Conservation (phyloP, 352 stramenopile genomes). For the Thalassiosira ordinaria region DNA sequence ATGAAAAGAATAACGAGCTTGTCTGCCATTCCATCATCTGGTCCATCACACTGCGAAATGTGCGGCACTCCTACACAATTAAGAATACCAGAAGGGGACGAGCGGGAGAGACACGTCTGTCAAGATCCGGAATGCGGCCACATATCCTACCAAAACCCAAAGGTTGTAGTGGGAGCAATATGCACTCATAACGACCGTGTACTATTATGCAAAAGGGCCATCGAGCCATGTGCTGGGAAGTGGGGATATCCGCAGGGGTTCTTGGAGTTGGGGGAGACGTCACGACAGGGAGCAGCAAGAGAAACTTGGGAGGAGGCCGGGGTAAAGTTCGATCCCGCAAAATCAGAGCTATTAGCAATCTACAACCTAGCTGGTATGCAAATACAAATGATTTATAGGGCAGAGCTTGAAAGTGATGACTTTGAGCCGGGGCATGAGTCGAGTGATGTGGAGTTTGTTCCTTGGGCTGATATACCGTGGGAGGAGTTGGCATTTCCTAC, state of each 20-base stretch:
- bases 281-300: slow-evolving; percentile 47
- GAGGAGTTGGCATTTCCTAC: slow-evolving; percentile 58
- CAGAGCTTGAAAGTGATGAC: slow-evolving; percentile 38
- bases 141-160: slow-evolving; percentile 58
- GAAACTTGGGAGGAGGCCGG: slow-evolving; percentile 59
- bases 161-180: slow-evolving; percentile 53
- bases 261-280: slow-evolving; percentile 57
- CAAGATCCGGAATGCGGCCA: slow-evolving; percentile 29
- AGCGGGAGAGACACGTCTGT: slow-evolving; percentile 49
- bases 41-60: slow-evolving; percentile 43
- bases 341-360: slow-evolving; percentile 44
- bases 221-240: slow-evolving; percentile 57
- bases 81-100: slow-evolving; percentile 40
- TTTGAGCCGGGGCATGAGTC: slow-evolving; percentile 54
- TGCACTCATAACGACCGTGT: slow-evolving; percentile 34
- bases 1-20: background rate
- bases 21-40: background rate
- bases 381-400: slow-evolving; percentile 53
- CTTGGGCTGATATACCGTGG: slow-evolving; percentile 44
- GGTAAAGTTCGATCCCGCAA: slow-evolving; percentile 39
- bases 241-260: slow-evolving; percentile 64
- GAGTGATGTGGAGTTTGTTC: slow-evolving; percentile 55
- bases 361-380: slow-evolving; percentile 60
- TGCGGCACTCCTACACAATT: slow-evolving; percentile 42
- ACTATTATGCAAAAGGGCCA: slow-evolving; percentile 50